Conservation (phyloP, 2,329 filamentous ascomycete genomes). For the Mollisia scopiformis region DNA sequence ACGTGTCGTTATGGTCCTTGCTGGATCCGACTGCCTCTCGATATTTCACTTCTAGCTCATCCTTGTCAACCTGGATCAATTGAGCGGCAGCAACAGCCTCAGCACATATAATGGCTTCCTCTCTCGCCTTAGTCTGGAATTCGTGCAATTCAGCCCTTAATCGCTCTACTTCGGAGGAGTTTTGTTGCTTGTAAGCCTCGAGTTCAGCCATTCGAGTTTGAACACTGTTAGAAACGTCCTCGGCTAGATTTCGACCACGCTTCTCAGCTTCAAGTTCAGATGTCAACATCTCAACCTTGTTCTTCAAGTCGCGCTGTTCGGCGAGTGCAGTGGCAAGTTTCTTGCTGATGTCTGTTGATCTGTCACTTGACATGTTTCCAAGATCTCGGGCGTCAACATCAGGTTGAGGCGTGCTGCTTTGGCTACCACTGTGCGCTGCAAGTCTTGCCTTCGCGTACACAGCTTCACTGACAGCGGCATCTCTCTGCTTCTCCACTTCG, state of each 20-base stretch:
- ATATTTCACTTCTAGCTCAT: slow-evolving; percentile 71
- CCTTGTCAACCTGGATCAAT: slow-evolving; percentile 83
- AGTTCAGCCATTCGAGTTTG: slow-evolving; percentile 83
- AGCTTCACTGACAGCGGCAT: slow-evolving; percentile 91
- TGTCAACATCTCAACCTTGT: slow-evolving; percentile 69
- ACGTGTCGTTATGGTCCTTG: slow-evolving; percentile 70
- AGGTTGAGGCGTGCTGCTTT: slow-evolving; percentile 60
- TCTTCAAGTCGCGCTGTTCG: slow-evolving; percentile 78
- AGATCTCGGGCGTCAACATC: slow-evolving; percentile 61
- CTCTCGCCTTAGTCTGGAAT: slow-evolving; percentile 74
- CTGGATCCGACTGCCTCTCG: slow-evolving; percentile 68
- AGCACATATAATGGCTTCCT: slow-evolving; percentile 76
- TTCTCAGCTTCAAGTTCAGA: slow-evolving; percentile 80
- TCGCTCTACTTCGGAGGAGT: slow-evolving; percentile 81
- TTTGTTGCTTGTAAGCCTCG: slow-evolving; percentile 81
- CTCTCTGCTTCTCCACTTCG: slow-evolving; percentile 91
- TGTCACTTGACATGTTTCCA: slow-evolving; percentile 60
- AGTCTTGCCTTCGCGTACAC: slow-evolving; percentile 93
- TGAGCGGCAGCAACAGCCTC: slow-evolving; percentile 77
- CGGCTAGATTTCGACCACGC: slow-evolving; percentile 79
- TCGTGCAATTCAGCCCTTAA: slow-evolving; percentile 85
- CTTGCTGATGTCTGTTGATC: slow-evolving; percentile 74
- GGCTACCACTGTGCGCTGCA: slow-evolving; percentile 76
- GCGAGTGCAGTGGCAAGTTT: slow-evolving; percentile 83
- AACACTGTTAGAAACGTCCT: slow-evolving; percentile 82